Evolutionary conservation across 305 asterid species (phyloP).

Genomic region (Fraxinus albicans): DNA sequence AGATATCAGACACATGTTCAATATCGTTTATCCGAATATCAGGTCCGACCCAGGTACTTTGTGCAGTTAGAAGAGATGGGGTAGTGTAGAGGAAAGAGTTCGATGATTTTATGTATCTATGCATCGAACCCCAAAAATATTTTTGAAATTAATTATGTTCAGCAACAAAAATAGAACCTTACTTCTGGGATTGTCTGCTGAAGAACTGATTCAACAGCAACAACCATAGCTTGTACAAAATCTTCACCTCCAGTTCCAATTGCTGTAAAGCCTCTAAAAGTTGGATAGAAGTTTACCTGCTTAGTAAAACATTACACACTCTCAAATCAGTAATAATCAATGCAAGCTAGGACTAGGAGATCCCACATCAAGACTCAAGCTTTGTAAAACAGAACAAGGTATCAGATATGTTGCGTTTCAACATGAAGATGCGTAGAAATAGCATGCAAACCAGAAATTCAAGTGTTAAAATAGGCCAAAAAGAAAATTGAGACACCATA

Average conservation of each 20-base stretch:
- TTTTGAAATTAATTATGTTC: background rate
- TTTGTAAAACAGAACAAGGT: background rate
- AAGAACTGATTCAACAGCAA: conserved; percentile 92
- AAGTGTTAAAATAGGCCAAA: background rate
- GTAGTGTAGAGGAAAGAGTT: background rate
- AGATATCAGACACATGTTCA: background rate
- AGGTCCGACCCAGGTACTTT: background rate
- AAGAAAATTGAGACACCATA: background rate
- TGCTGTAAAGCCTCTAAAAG: conserved; percentile 90
- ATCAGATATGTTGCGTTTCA: background rate
- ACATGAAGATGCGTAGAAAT: background rate
- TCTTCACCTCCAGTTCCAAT: conserved; percentile 96
- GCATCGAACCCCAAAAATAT: background rate
- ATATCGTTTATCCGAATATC: background rate
- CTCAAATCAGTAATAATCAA: conserved; percentile 7
- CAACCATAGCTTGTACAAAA: conserved; percentile 93
- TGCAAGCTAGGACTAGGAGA: background rate
- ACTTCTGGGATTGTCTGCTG: conserved; percentile 79
- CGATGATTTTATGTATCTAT: conserved; percentile 3
- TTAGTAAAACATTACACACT: conserved; percentile 5
- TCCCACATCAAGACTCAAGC: background rate
- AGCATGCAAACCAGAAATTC: background rate
- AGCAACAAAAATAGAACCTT: conserved; percentile 22
- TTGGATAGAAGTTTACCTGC: conserved; percentile 94
- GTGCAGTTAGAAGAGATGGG: background rate